Conservation (phyloP, 768 basidiomycete species). For the Phanerochaete sordida region DNA sequence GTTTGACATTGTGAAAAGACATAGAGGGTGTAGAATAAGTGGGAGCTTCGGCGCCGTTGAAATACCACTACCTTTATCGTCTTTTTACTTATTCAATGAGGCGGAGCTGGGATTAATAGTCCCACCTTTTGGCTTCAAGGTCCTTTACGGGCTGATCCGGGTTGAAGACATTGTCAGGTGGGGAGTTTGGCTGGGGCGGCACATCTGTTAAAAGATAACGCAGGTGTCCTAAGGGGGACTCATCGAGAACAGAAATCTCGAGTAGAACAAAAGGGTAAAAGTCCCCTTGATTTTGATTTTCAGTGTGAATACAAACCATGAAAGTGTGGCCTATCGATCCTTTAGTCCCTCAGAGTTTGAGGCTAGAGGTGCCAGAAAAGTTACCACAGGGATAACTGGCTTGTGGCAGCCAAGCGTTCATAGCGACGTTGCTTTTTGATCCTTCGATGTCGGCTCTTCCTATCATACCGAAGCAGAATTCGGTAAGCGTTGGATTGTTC, state of each 20-base stretch:
- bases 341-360: slow-evolving; percentile 77
- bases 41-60: slow-evolving; percentile 75
- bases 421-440: slow-evolving; percentile 82
- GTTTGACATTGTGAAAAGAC: slow-evolving; percentile 84
- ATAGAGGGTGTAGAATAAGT: slow-evolving; percentile 80
- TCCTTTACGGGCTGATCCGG: slow-evolving; percentile 63
- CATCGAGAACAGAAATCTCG: slow-evolving; percentile 78
- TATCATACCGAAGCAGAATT: slow-evolving; percentile 81
- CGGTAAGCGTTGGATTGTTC: slow-evolving; percentile 80
- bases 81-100: slow-evolving; percentile 78
- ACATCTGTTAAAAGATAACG: slow-evolving; percentile 80
- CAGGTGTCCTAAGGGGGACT: slow-evolving; percentile 79
- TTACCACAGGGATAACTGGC: slow-evolving; percentile 79
- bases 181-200: slow-evolving; percentile 81
- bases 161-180: slow-evolving; percentile 78
- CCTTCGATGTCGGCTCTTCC: slow-evolving; percentile 81
- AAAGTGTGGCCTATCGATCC: slow-evolving; percentile 84
- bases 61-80: slow-evolving; percentile 82
- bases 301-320: slow-evolving; percentile 79
- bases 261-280: slow-evolving; percentile 80
- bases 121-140: slow-evolving; percentile 72
- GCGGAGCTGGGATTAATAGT: slow-evolving; percentile 66
- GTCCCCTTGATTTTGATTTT: slow-evolving; percentile 80
- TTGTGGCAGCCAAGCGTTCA: slow-evolving; percentile 82
- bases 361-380: slow-evolving; percentile 81